Percentiles rank a stretch among this genome's conserved stretches.
These are phyloP conservation scores for Arabidopsis lyrata DNA, from an alignment of 441 rosid species.

Conservation along the genomic window DNA sequence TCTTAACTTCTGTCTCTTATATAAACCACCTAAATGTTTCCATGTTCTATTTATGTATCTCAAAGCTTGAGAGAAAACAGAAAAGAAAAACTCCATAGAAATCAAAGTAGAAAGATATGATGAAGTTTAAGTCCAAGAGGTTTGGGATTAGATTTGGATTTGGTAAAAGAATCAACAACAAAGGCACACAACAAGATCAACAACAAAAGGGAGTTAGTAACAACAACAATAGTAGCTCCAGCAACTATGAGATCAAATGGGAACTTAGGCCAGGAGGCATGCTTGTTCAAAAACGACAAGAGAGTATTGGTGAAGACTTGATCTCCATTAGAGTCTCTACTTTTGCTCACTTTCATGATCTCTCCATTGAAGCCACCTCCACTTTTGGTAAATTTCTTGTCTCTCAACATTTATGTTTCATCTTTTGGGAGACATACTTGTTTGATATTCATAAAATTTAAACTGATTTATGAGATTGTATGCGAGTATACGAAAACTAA, in stretches of 20 bases:
- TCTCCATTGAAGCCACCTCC: constrained; percentile 79
- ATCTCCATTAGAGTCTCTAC: constrained; percentile 77
- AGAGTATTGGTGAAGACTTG: constrained; percentile 56
- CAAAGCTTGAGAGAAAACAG: constrained; percentile 36
- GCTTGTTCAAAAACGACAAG: constrained; percentile 90
- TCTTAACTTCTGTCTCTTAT: constrained; percentile 45
- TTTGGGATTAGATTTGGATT: constrained; percentile 70
- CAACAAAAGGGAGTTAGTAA: constrained; percentile 25
- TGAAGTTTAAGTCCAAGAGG: constrained; percentile 78
- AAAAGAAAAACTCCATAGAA: neutral
- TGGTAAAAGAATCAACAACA: constrained; percentile 45
- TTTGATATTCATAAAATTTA: too few relatives aligned
- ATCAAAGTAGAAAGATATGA: constrained; percentile 47
- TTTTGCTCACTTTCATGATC: constrained; percentile 66
- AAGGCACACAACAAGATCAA: constrained; percentile 41
- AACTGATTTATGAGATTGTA: neutral
- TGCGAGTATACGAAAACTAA: neutral
- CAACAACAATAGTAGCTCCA: constrained; percentile 26
- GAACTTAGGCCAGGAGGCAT: constrained; percentile 93
- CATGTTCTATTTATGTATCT: constrained; percentile 27
- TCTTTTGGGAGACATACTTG: neutral
- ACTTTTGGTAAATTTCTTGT: constrained; percentile 68
- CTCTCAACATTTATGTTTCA: neutral
- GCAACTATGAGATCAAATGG: constrained; percentile 76
- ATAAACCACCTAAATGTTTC: constrained; percentile 41